phyloP scores from a whole-genome alignment of 2,329 filamentous ascomycete genomes.

The Fusarium nisikadoi region DNA sequence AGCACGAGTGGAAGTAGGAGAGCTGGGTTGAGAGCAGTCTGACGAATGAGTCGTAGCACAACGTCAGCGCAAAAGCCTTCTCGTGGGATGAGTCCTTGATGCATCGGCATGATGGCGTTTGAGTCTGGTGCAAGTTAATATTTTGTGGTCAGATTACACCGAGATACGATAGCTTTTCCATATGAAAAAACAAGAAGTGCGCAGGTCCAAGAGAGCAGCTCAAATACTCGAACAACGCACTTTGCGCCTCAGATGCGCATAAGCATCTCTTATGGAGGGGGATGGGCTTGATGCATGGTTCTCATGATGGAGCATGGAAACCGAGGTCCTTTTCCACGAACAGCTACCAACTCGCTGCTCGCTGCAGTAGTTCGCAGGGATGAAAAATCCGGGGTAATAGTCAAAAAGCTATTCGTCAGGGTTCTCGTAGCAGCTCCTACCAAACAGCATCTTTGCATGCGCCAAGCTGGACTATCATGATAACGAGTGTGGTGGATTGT shows the following conservation, averaged over 20 bases:
- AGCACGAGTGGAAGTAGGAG: slow-evolving; percentile 72
- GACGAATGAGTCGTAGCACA: slow-evolving; percentile 65
- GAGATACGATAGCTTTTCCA: neutral
- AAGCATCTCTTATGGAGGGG: neutral
- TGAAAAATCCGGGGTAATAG: slow-evolving; percentile 19
- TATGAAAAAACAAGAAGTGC: neutral
- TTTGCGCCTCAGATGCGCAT: neutral
- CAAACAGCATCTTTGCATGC: slow-evolving; percentile 1
- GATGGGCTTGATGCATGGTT: neutral
- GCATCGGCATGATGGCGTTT: slow-evolving; percentile 51
- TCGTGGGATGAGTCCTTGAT: slow-evolving; percentile 64
- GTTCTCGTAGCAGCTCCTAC: neutral
- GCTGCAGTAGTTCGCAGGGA: slow-evolving; percentile 8
- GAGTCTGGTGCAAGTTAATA: neutral
- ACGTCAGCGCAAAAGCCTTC: slow-evolving; percentile 71
- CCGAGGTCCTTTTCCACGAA: slow-evolving; percentile 28
- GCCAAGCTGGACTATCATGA: slow-evolving; percentile 5
- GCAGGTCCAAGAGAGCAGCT: neutral
- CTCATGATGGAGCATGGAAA: slow-evolving; percentile 9
- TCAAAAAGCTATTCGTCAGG: slow-evolving; percentile 16
- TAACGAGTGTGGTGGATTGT: slow-evolving; percentile 1
- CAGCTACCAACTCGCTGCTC: slow-evolving; percentile 25
- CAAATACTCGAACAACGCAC: neutral
- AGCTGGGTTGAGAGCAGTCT: slow-evolving; percentile 71
- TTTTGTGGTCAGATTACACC: neutral